phyloP scores from a whole-genome alignment of 495 filamentous ascomycete species.

The Umbilicaria muhlenbergii region DNA sequence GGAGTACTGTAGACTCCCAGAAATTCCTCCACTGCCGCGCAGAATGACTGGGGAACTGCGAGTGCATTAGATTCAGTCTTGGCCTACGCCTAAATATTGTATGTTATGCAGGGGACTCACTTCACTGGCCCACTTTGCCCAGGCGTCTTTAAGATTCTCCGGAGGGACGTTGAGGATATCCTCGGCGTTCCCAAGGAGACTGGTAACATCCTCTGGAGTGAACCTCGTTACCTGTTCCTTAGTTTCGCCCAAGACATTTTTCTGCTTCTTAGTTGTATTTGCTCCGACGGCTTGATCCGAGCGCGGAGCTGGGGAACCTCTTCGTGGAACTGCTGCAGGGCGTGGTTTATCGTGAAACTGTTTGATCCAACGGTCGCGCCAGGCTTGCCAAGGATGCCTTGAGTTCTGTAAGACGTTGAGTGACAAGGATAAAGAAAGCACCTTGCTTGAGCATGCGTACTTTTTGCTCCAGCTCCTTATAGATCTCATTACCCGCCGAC shows the following conservation, averaged over 20 bases:
- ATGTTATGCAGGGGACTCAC: slow-evolving; percentile 3
- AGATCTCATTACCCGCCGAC: slow-evolving; percentile 44
- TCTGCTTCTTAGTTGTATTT: not conserved
- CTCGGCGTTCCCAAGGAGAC: slow-evolving; percentile 10
- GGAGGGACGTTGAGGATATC: slow-evolving; percentile 7
- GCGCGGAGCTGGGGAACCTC: slow-evolving; percentile 9
- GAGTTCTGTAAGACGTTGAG: slow-evolving; percentile 29
- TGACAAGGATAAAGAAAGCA: too few species aligned
- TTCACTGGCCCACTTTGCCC: slow-evolving; percentile 9
- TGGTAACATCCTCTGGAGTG: slow-evolving; percentile 5
- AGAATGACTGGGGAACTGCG: slow-evolving; percentile 11
- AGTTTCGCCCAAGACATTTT: not conserved
- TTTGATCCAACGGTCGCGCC: slow-evolving; percentile 54
- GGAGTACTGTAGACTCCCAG: slow-evolving; percentile 14
- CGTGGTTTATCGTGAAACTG: slow-evolving; percentile 28
- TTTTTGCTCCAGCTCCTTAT: slow-evolving; percentile 40
- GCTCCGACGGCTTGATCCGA: slow-evolving; percentile 1
- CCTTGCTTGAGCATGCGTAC: slow-evolving; percentile 19
- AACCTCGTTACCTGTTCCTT: slow-evolving; percentile 1
- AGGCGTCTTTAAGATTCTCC: slow-evolving; percentile 8
- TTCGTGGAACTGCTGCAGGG: slow-evolving; percentile 17
- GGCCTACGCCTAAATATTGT: not conserved
- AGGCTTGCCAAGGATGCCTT: slow-evolving; percentile 55
- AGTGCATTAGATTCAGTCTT: slow-evolving; percentile 9
- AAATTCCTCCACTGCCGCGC: slow-evolving; percentile 19